Percentiles rank a stretch among this genome's conserved stretches.
phyloP scores from a whole-genome alignment of 805 yeast genomes.

The Spathaspora hagerdaliae region DNA sequence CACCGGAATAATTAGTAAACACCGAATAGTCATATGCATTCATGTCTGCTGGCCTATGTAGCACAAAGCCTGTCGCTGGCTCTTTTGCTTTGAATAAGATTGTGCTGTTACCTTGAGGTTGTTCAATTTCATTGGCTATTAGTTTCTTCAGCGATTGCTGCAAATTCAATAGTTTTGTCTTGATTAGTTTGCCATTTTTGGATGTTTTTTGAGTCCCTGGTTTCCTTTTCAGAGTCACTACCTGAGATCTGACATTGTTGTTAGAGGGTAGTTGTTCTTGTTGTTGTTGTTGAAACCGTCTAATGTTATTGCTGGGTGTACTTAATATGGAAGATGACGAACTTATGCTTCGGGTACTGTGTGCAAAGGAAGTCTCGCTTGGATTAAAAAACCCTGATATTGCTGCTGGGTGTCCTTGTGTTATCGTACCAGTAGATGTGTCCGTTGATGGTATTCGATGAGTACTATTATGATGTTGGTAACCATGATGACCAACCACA shows the following conservation, averaged over 20 bases:
- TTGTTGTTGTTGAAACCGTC: constrained; percentile 19
- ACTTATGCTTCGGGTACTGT: constrained; percentile 27
- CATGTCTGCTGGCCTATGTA: constrained; percentile 30
- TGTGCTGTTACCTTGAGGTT: not conserved
- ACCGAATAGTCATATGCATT: constrained; percentile 35
- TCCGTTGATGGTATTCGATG: not conserved
- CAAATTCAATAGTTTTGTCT: constrained; percentile 34
- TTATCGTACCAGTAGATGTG: constrained; percentile 1
- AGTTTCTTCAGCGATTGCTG: constrained; percentile 32
- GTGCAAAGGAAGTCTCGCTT: not conserved
- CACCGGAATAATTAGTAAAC: constrained; percentile 19
- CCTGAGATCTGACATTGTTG: not conserved
- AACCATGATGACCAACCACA: not conserved
- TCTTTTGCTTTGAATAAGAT: constrained; percentile 11
- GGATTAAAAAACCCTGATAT: not conserved
- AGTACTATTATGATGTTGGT: not conserved
- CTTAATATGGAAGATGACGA: constrained; percentile 38
- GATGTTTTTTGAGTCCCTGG: constrained; percentile 8
- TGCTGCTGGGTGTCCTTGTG: not conserved
- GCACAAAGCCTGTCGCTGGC: constrained; percentile 20
- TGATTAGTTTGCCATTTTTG: constrained; percentile 26
- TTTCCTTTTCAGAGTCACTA: not conserved
- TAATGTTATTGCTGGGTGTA: constrained; percentile 39
- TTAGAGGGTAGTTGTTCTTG: constrained; percentile 5
- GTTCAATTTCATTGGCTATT: constrained; percentile 7